Conservation (phyloP, 2,329 filamentous ascomycete species). For the Cryphonectria radicalis region DNA sequence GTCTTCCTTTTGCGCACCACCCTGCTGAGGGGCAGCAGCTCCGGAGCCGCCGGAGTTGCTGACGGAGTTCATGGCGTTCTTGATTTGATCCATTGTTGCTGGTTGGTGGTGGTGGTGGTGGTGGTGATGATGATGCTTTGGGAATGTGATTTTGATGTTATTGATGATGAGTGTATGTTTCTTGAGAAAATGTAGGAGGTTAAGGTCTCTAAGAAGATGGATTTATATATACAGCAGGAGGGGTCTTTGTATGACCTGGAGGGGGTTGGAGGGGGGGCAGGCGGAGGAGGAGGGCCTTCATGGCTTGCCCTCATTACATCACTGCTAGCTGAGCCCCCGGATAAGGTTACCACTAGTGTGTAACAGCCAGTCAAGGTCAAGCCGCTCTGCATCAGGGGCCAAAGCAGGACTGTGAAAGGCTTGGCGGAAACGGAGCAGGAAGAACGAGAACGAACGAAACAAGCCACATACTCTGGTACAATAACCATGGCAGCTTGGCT, state of each 20-base stretch:
- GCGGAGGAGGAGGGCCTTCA: background rate
- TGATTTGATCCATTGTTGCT: conserved; percentile 2
- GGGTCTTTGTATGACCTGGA: background rate
- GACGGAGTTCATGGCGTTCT: conserved; percentile 12
- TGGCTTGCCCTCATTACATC: background rate
- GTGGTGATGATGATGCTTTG: background rate
- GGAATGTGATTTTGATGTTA: background rate
- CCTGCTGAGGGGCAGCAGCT: conserved; percentile 18
- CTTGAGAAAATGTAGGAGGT: background rate
- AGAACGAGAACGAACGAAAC: background rate
- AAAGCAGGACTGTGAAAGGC: background rate
- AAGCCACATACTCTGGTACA: background rate
- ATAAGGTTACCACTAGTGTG: background rate
- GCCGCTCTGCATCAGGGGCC: background rate
- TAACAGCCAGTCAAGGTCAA: background rate
- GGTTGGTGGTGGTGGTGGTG: background rate
- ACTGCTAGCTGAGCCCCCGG: background rate
- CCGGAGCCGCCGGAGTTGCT: conserved; percentile 10
- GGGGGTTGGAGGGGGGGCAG: background rate
- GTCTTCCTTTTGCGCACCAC: conserved; percentile 37
- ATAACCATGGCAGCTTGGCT: background rate
- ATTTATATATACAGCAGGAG: background rate
- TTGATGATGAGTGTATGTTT: background rate
- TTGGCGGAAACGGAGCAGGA: background rate
- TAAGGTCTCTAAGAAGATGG: background rate